phyloP scores from a whole-genome alignment of 1,284 basidiomycete species.

The Cystobasidiaceae sp. region DNA sequence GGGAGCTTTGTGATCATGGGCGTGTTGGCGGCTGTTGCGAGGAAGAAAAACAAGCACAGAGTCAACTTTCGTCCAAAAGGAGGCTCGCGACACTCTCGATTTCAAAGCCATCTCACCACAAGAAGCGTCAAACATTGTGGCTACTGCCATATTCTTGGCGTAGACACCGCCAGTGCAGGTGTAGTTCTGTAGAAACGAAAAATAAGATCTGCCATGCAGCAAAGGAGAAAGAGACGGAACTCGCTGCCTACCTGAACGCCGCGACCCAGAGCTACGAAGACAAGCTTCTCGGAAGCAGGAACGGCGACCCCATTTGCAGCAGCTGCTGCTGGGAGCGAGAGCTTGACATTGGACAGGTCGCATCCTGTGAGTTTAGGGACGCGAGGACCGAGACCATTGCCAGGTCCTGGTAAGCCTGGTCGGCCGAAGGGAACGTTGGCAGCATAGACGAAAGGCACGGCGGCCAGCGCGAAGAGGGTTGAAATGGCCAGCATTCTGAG shows the following conservation, averaged over 20 bases:
- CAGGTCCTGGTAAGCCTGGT: background rate
- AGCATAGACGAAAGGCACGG: background rate
- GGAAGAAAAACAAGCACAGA: background rate
- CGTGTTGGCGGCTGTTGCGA: background rate
- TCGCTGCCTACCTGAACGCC: conserved; percentile 13
- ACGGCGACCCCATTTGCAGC: background rate
- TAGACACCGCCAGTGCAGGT: conserved; percentile 18
- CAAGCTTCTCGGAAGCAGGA: background rate
- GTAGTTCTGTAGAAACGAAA: conserved; percentile 8
- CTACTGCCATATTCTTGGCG: conserved; percentile 19
- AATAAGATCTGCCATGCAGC: background rate
- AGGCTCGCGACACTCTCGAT: background rate
- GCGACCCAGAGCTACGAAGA: background rate
- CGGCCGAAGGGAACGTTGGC: background rate
- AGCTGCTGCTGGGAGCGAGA: conserved; percentile 11
- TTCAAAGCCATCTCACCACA: conserved; percentile 1
- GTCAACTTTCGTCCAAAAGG: background rate
- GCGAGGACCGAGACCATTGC: background rate
- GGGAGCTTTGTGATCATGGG: background rate
- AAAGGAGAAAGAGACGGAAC: background rate
- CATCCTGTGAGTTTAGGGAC: conserved; percentile 3
- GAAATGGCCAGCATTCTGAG: background rate
- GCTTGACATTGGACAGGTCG: background rate
- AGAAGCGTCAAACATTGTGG: conserved; percentile 10
- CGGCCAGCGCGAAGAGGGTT: background rate